Conservation (phyloP, 1,284 basidiomycete genomes). For the Ceratobasidium sp. region DNA sequence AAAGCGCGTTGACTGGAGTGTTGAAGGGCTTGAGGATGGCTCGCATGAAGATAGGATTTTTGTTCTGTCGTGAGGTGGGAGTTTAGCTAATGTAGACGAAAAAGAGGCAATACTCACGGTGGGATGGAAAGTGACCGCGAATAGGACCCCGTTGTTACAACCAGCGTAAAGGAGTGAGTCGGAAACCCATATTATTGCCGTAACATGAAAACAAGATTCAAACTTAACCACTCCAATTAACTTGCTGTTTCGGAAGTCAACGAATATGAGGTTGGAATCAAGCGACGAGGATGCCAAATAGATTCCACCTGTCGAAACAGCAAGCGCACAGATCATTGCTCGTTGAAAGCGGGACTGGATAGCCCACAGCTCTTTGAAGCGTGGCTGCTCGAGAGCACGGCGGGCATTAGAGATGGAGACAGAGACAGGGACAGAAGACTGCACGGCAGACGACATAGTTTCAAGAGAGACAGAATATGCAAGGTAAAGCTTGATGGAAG, state of each 20-base stretch:
- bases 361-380: not conserved
- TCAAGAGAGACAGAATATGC: too few relatives aligned
- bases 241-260: not conserved
- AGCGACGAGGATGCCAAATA: not conserved
- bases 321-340: not conserved
- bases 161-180: not conserved
- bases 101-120: not conserved
- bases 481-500: too few relatives aligned
- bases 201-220: constrained; percentile 1
- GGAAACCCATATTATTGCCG: not conserved
- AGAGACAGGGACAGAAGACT: too few relatives aligned
- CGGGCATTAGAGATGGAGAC: too few relatives aligned
- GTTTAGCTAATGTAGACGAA: not conserved
- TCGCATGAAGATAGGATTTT: not conserved
- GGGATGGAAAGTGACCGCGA: not conserved
- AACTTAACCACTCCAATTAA: not conserved
- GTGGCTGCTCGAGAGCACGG: too few relatives aligned
- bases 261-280: not conserved
- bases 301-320: not conserved
- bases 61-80: not conserved
- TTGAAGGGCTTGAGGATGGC: not conserved
- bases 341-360: not conserved
- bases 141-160: not conserved
- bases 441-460: not conserved
- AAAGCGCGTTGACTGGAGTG: not conserved